Evolutionary conservation across 1,284 basidiomycete species (phyloP).

Genomic region (Ganoderma boninense): DNA sequence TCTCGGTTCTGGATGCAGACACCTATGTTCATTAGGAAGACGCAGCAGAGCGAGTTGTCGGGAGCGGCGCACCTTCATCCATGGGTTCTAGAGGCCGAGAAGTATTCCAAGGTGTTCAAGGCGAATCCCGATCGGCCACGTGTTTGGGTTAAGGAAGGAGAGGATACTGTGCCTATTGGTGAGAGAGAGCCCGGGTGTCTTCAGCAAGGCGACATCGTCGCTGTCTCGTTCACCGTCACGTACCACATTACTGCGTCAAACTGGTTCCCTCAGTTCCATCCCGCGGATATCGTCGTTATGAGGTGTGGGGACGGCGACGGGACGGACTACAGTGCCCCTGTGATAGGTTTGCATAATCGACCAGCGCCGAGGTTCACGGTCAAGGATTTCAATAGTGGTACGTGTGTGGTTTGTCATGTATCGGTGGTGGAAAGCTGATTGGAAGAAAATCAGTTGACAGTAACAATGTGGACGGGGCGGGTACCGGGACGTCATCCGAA

Average conservation of each 20-base stretch:
- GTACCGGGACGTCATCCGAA: too few species aligned
- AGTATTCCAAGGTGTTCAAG: neutral
- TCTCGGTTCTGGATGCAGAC: neutral
- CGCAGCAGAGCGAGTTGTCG: neutral
- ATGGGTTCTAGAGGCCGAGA: neutral
- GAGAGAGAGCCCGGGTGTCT: neutral
- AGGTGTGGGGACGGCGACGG: neutral
- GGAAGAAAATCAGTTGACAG: too few species aligned
- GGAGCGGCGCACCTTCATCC: neutral
- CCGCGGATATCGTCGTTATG: neutral
- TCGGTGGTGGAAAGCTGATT: too few species aligned
- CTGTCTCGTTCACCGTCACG: neutral
- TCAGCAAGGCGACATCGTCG: neutral
- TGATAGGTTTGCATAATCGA: neutral
- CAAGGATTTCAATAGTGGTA: too few species aligned
- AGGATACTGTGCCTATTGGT: neutral
- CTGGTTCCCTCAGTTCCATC: neutral
- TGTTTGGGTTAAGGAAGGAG: neutral
- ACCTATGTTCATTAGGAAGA: neutral
- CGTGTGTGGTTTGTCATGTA: too few species aligned
- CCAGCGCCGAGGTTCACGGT: too few species aligned
- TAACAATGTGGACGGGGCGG: too few species aligned
- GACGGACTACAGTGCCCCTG: neutral
- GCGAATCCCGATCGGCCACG: neutral
- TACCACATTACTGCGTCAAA: neutral